A percentile compares a stretch with the other conserved stretches of the same genome.
phyloP scores from a whole-genome alignment of 495 filamentous ascomycete species.

The Hypoxylon cercidicola region DNA sequence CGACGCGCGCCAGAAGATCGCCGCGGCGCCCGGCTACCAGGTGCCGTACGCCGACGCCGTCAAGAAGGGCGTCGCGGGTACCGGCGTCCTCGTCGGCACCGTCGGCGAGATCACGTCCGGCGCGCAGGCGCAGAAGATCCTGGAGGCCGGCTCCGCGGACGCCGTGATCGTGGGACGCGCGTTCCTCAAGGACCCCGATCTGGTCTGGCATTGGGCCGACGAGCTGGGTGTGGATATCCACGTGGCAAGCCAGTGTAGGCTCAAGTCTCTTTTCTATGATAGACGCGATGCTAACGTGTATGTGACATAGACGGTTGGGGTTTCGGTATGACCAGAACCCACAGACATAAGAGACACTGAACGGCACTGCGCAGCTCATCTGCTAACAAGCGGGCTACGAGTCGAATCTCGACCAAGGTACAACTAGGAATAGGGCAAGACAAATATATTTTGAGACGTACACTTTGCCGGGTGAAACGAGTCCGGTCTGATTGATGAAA shows the following conservation, averaged over 20 bases:
- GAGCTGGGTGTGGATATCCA: constrained; percentile 71
- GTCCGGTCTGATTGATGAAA: too few relatives aligned
- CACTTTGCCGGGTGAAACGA: too few relatives aligned
- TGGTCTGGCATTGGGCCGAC: constrained; percentile 76
- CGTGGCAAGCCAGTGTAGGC: constrained; percentile 66
- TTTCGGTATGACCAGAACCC: constrained; percentile 34
- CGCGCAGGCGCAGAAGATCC: constrained; percentile 52
- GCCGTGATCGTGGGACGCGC: constrained; percentile 68
- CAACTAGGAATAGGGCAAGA: too few relatives aligned
- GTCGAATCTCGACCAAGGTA: too few relatives aligned
- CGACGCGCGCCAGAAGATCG: constrained; percentile 57
- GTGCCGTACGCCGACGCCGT: constrained; percentile 69
- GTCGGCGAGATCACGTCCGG: constrained; percentile 72
- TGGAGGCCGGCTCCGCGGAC: constrained; percentile 68
- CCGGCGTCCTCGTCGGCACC: constrained; percentile 64
- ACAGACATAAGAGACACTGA: constrained; percentile 25
- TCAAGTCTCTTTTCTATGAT: not conserved
- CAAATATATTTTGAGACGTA: too few relatives aligned
- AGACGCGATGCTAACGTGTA: constrained; percentile 1
- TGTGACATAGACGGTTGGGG: constrained; percentile 32
- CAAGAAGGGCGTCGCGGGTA: constrained; percentile 68
- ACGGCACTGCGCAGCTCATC: not conserved
- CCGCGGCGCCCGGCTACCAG: constrained; percentile 67
- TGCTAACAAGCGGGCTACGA: not conserved
- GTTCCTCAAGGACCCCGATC: constrained; percentile 75